Base-by-base conservation (phyloP, 1,284 basidiomycete species). In the Irpex sp. region DNA sequence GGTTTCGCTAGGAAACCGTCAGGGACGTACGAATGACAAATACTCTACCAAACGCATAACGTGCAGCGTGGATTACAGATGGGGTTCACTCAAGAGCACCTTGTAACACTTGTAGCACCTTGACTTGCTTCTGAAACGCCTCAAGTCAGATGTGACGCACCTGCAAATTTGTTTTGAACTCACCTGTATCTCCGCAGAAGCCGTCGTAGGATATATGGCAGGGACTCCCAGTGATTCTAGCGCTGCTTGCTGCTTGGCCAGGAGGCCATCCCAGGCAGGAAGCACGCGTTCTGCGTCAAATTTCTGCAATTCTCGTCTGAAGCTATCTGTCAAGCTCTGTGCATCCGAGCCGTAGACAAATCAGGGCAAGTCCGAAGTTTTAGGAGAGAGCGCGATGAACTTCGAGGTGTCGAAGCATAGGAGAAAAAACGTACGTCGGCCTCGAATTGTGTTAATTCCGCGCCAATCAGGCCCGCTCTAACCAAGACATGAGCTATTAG, bases 191-290 rank as follows among this genome's bases (percentile, higher is more conserved):
- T 86, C 82, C 7, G 76, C 68, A 46, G 68, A 69, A 51, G 79
- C 78, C 39, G 71, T 72, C 1, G 87, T 86, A 13, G 77, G 72
- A 71, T 83, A 90, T 87, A 93, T 92, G 1, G 84, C 79, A 13
- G 91, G 91, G 11, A 93, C 83, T 47, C 80, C 78, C 43, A 88
- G 76, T 35, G 78, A 71, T 68, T 85, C 84, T 49, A 93, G 77
- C 31, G 81, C 74, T 0, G 76, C 70, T 75, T 93, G 91, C 72
- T 93, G 91, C 67, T 83, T 84, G 57, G 82, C 74, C 37, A 87
- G 73, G n/a, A 93, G 78, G 21, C 81, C 83, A 68, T 90, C 90
- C 90, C 91, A 93, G 8, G 89, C 88, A 6, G 83, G 78, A 5
- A 92, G 71, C 8, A 80, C 86, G 51, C 87, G 81, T 61, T 90